These are phyloP conservation scores for Penicillium hordei DNA, from an alignment of 2,329 filamentous ascomycete genomes.

Conservation along the genomic window DNA sequence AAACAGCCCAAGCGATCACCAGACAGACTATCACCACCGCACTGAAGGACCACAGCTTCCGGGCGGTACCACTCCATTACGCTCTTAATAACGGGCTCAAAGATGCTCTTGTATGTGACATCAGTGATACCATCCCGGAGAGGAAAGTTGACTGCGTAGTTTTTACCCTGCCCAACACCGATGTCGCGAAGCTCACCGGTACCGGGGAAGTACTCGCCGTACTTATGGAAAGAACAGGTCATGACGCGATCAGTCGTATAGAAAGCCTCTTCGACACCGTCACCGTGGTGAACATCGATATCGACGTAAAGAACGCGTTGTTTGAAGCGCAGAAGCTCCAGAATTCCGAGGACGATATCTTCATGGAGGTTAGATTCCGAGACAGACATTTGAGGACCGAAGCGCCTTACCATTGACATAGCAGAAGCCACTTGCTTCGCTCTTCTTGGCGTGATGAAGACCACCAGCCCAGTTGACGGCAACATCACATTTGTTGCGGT, in stretches of 20 bases:
- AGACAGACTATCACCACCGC: constrained; percentile 66
- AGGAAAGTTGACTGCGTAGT: constrained; percentile 69
- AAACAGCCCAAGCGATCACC: constrained; percentile 68
- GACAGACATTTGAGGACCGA: background rate
- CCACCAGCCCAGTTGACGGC: constrained; percentile 88
- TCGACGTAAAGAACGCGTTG: constrained; percentile 66
- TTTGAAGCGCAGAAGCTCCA: constrained; percentile 64
- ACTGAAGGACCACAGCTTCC: constrained; percentile 67
- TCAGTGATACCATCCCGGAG: constrained; percentile 69
- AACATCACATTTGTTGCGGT: constrained; percentile 67
- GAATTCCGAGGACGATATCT: constrained; percentile 67
- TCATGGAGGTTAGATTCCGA: constrained; percentile 17
- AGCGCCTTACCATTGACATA: constrained; percentile 74
- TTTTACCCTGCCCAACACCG: constrained; percentile 65
- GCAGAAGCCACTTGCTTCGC: constrained; percentile 93
- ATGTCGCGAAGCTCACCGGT: constrained; percentile 69
- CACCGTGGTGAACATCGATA: constrained; percentile 67
- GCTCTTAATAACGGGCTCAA: constrained; percentile 65
- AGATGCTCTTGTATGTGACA: constrained; percentile 65
- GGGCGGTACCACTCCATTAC: constrained; percentile 70
- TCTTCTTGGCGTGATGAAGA: constrained; percentile 93
- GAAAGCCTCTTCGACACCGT: constrained; percentile 70
- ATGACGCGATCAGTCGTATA: constrained; percentile 71
- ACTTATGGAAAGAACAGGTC: constrained; percentile 72
- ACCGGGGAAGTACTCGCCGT: constrained; percentile 70